A percentile compares a stretch with the other conserved stretches of the same genome.
phyloP scores from a whole-genome alignment of 2,329 filamentous ascomycete species.

The Pestalotiopsis sp. region DNA sequence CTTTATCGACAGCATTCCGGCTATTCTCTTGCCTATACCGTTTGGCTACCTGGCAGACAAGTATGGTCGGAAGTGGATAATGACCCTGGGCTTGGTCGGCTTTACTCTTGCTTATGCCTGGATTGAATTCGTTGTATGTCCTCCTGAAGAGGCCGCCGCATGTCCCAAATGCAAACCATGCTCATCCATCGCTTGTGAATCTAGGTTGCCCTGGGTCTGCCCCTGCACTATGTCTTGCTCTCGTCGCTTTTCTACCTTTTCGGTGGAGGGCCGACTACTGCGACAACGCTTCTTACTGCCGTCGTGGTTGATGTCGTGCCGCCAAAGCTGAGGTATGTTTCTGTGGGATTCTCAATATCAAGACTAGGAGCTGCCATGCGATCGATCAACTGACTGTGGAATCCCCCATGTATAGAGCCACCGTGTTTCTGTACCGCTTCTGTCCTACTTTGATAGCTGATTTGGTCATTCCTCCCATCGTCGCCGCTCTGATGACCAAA shows the following conservation, averaged over 20 bases:
- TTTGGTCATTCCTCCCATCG: neutral
- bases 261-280: neutral
- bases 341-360: neutral
- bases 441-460: constrained; percentile 3
- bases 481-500: neutral
- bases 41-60: constrained; percentile 17
- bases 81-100: constrained; percentile 13
- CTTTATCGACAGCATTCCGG: constrained; percentile 18
- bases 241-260: neutral
- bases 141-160: neutral
- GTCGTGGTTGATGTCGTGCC: constrained; percentile 6
- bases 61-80: constrained; percentile 18
- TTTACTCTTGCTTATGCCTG: constrained; percentile 12
- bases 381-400: neutral
- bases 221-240: constrained; percentile 3
- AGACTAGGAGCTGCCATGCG: neutral
- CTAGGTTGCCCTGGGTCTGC: neutral
- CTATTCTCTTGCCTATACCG: constrained; percentile 15
- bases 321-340: constrained; percentile 5
- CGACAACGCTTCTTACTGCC: constrained; percentile 2
- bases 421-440: constrained; percentile 8
- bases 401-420: neutral
- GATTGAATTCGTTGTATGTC: constrained; percentile 14
- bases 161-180: neutral
- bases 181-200: neutral